Percentiles rank a stretch among this genome's conserved stretches.
Conservation (phyloP, 176 grass and related monocot genomes). For the Bonia amplexicaulis region DNA sequence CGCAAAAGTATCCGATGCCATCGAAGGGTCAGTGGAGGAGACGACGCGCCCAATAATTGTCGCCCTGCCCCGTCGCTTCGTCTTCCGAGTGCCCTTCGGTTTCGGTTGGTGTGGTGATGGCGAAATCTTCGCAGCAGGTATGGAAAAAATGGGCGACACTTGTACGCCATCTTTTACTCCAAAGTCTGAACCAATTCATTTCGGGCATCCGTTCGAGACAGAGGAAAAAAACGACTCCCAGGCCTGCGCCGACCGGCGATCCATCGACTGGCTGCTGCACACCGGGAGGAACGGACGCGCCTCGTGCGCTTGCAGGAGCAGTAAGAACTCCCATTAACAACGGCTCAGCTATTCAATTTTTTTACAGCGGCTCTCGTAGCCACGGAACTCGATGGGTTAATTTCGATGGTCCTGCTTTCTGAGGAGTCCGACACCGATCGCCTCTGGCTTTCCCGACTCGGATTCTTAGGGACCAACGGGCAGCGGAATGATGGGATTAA, state of each 20-base stretch:
- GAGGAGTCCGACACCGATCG: slow-evolving; percentile 2
- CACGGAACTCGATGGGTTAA: not conserved
- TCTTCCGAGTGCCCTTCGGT: not conserved
- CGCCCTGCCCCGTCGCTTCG: not conserved
- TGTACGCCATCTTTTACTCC: not conserved
- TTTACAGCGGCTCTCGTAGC: not conserved
- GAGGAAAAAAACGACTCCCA: too few relatives aligned
- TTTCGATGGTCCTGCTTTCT: not conserved
- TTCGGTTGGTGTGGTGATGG: not conserved
- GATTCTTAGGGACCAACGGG: slow-evolving; percentile 30
- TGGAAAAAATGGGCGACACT: not conserved
- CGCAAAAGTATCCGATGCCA: slow-evolving; percentile 24
- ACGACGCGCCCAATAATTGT: slow-evolving; percentile 4
- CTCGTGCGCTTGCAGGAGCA: not conserved
- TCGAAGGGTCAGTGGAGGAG: not conserved
- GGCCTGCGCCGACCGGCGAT: not conserved
- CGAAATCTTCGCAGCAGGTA: not conserved
- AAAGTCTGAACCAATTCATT: not conserved
- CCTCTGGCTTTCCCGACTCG: not conserved
- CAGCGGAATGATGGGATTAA: slow-evolving; percentile 35
- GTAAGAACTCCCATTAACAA: not conserved
- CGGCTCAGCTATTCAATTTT: not conserved
- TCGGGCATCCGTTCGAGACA: not conserved
- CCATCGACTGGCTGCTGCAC: not conserved
- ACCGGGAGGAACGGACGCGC: not conserved